Evolutionary conservation across 768 basidiomycete species (phyloP).

Genomic region (Clavaria fumosa): DNA sequence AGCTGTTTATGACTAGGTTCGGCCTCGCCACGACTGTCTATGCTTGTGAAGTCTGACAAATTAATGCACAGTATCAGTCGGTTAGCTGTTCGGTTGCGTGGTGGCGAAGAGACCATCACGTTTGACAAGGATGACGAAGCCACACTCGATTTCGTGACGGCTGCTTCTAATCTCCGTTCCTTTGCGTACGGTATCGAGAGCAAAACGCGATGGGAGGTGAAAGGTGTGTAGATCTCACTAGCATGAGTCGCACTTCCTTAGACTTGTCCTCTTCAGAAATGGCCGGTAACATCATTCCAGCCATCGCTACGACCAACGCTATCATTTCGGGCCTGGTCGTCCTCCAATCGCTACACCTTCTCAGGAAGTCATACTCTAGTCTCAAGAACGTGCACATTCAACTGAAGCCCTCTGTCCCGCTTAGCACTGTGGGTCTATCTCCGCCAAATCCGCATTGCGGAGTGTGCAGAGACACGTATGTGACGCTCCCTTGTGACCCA

Average conservation of each 20-base stretch:
- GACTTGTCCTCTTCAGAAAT: slow-evolving; percentile 45
- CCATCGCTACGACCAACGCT: slow-evolving; percentile 97
- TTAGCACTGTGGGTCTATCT: slow-evolving; percentile 51
- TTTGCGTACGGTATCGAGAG: slow-evolving; percentile 76
- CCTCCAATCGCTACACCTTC: slow-evolving; percentile 75
- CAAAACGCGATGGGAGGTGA: slow-evolving; percentile 94
- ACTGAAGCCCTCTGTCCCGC: slow-evolving; percentile 63
- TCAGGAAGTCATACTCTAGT: slow-evolving; percentile 44
- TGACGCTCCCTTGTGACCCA: slow-evolving; percentile 59
- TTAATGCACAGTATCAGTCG: slow-evolving; percentile 51
- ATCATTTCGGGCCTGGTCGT: slow-evolving; percentile 93
- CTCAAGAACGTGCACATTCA: slow-evolving; percentile 68
- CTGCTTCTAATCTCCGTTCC: slow-evolving; percentile 84
- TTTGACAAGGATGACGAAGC: slow-evolving; percentile 99
- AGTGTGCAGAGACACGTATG: slow-evolving; percentile 77
- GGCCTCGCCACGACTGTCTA: slow-evolving; percentile 1
- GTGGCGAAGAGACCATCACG: slow-evolving; percentile 55
- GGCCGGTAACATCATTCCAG: slow-evolving; percentile 99
- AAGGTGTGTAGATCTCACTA: slow-evolving; percentile 69
- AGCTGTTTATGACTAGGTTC: slow-evolving; percentile 77
- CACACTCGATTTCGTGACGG: slow-evolving; percentile 91
- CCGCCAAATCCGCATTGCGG: slow-evolving; percentile 68
- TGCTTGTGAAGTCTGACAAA: background rate
- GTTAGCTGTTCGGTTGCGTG: slow-evolving; percentile 49
- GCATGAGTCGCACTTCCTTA: background rate